Base-by-base conservation (phyloP, 2,329 filamentous ascomycete genomes). In the Fusarium protoensiforme region DNA sequence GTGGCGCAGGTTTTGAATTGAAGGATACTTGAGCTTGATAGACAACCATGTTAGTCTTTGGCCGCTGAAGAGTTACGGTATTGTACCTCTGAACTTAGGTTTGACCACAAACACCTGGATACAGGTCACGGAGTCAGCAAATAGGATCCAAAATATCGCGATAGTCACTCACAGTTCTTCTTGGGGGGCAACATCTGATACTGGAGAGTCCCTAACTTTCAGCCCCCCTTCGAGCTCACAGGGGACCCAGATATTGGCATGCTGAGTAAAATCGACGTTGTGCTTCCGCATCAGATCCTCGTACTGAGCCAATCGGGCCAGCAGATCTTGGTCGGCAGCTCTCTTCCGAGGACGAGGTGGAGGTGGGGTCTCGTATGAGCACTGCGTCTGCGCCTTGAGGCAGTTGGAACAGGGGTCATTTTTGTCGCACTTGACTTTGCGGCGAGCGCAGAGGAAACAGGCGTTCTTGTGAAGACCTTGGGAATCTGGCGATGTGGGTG, bases 361-460 rank as follows among this genome's bases (percentile, higher is more conserved):
- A 1, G 62, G 35, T 4, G 75, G 74, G 1, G 70, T 59, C 10
- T 77, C 69, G 20, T 80, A 81, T 0, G 66, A 36, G 31, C 80
- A 82, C 48, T 74, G 60, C 1, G 64, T 61, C 10, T 76, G 65
- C 2, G 83, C 78, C 67, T 83, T 86, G 41, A 76, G 64, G 61
- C 85, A 87, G 68, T 86, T 87, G 9, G 82, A 82, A 63, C 85
- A 87, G 1, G 84, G 84, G 2, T 78, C 74, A 16, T 69, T 69
- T 48, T 81, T 80, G 69, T 87, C 81, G 69, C 85, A 87, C 13
- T 27, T 73, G 2, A 77, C 69, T 14, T 77, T 77, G 2, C 75
- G 75, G 14, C 75, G 75, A 5, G 75, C 65, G 54, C 75, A 77
- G 1, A 73, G 31, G 3, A 64, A 64, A 3, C 76, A 78, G 3